phyloP scores from a whole-genome alignment of 2,329 filamentous ascomycete species.

The Xylariaceae sp. region DNA sequence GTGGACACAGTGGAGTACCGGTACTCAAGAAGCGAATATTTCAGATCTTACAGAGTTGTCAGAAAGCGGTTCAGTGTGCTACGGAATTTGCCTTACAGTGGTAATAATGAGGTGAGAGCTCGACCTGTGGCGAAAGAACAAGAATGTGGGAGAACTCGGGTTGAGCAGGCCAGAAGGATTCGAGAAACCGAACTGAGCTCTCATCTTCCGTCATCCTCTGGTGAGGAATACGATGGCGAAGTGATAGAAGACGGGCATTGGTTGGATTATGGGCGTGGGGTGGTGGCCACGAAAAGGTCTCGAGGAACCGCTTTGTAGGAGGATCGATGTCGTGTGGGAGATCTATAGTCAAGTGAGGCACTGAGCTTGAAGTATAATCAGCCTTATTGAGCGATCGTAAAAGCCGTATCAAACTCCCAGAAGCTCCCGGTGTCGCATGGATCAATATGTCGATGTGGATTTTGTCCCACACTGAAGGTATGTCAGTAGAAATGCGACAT shows the following conservation, averaged over 20 bases:
- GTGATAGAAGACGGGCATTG: constrained; percentile 53
- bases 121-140: constrained; percentile 75
- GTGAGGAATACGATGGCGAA: constrained; percentile 69
- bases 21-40: constrained; percentile 73
- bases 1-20: constrained; percentile 57
- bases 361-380: constrained; percentile 66
- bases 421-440: constrained; percentile 65
- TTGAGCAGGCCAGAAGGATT: constrained; percentile 79
- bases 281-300: constrained; percentile 65
- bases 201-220: constrained; percentile 61
- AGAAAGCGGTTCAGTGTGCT: neutral
- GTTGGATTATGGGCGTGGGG: constrained; percentile 31
- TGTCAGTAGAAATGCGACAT: constrained; percentile 15
- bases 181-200: constrained; percentile 70
- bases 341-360: constrained; percentile 79
- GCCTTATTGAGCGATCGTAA: constrained; percentile 70
- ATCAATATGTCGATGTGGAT: constrained; percentile 78
- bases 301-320: constrained; percentile 58
- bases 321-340: constrained; percentile 68
- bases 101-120: constrained; percentile 77
- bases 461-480: constrained; percentile 65
- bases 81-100: constrained; percentile 53
- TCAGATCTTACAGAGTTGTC: constrained; percentile 52
- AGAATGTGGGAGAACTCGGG: constrained; percentile 68
- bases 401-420: constrained; percentile 71